A percentile compares a stretch with the other conserved stretches of the same genome.
phyloP scores from a whole-genome alignment of 2,329 filamentous ascomycete species.

The Alternaria rosae region DNA sequence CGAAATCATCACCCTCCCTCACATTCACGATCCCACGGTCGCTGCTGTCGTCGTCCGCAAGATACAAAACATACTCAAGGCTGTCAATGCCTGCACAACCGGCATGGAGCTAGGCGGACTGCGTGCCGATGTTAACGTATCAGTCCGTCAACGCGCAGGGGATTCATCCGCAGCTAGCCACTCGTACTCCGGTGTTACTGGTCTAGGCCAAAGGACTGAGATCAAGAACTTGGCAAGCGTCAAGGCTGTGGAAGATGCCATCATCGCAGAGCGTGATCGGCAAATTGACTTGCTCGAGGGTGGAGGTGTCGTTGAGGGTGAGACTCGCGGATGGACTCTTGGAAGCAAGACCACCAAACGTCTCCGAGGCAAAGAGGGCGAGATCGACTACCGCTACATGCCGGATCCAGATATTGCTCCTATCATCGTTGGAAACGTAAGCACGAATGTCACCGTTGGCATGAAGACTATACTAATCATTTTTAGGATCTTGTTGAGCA shows the following conservation, averaged over 20 bases:
- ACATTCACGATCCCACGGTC: slow-evolving; percentile 85
- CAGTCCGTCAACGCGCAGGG: slow-evolving; percentile 67
- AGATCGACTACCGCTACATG: slow-evolving; percentile 98
- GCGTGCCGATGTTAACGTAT: slow-evolving; percentile 94
- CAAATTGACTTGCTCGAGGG: slow-evolving; percentile 82
- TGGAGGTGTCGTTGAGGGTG: slow-evolving; percentile 78
- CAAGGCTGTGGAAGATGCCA: slow-evolving; percentile 93
- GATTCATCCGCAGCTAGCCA: slow-evolving; percentile 40
- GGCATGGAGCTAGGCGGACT: slow-evolving; percentile 95
- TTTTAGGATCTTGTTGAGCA: slow-evolving; percentile 68
- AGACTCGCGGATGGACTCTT: slow-evolving; percentile 92
- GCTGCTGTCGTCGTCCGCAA: slow-evolving; percentile 90
- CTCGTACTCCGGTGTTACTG: slow-evolving; percentile 65
- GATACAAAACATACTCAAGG: slow-evolving; percentile 79
- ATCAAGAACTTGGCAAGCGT: slow-evolving; percentile 98
- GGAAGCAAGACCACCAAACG: slow-evolving; percentile 82
- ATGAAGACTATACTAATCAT: slow-evolving; percentile 10
- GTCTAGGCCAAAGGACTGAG: slow-evolving; percentile 86
- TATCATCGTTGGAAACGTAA: slow-evolving; percentile 70
- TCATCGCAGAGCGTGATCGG: slow-evolving; percentile 86
- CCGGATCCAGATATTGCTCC: slow-evolving; percentile 90
- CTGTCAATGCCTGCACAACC: slow-evolving; percentile 83
- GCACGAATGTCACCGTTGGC: not conserved
- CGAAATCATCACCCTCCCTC: slow-evolving; percentile 91
- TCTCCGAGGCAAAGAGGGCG: slow-evolving; percentile 90